Evolutionary conservation across 2,329 filamentous ascomycete genomes (phyloP).

Genomic region (Chaetomiaceae sp.): DNA sequence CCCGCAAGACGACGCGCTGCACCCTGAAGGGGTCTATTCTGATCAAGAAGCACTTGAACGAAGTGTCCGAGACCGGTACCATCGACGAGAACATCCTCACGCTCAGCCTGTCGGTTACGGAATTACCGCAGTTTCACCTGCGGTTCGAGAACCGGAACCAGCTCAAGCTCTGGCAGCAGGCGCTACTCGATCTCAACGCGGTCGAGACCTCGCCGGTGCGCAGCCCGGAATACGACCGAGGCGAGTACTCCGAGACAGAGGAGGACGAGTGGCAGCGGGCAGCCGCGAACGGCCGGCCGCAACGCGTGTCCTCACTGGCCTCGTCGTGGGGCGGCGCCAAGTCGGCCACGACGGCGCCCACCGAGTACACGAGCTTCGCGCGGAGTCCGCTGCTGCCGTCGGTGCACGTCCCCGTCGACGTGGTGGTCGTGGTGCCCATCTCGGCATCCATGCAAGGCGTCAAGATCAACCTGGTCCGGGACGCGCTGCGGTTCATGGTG

Average conservation of each 20-base stretch:
- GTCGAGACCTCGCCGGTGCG: conserved; percentile 58
- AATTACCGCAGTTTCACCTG: conserved; percentile 90
- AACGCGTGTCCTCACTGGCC: conserved; percentile 73
- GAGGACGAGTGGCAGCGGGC: conserved; percentile 78
- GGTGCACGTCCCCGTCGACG: conserved; percentile 84
- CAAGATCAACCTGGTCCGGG: conserved; percentile 90
- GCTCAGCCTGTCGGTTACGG: conserved; percentile 80
- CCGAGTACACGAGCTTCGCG: conserved; percentile 78
- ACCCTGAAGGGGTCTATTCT: conserved; percentile 95
- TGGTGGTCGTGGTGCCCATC: conserved; percentile 93
- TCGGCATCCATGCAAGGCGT: conserved; percentile 99
- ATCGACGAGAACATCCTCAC: conserved; percentile 80
- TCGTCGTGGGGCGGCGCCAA: conserved; percentile 76
- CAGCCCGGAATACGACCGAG: conserved; percentile 70
- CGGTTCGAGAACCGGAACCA: conserved; percentile 79
- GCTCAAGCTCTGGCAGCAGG: conserved; percentile 84
- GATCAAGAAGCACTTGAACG: conserved; percentile 95
- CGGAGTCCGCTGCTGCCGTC: conserved; percentile 44
- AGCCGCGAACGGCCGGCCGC: conserved; percentile 38
- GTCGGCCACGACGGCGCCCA: conserved; percentile 81
- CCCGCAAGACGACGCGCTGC: conserved; percentile 65
- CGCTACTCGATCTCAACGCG: conserved; percentile 74
- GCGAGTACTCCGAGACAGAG: conserved; percentile 73
- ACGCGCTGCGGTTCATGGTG: conserved; percentile 88
- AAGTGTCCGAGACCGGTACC: conserved; percentile 65